A percentile compares a stretch with the other conserved stretches of the same genome.
These are phyloP conservation scores for Saposhnikovia divaricata DNA, from an alignment of 129 eudicot genomes.

Conservation along the genomic window DNA sequence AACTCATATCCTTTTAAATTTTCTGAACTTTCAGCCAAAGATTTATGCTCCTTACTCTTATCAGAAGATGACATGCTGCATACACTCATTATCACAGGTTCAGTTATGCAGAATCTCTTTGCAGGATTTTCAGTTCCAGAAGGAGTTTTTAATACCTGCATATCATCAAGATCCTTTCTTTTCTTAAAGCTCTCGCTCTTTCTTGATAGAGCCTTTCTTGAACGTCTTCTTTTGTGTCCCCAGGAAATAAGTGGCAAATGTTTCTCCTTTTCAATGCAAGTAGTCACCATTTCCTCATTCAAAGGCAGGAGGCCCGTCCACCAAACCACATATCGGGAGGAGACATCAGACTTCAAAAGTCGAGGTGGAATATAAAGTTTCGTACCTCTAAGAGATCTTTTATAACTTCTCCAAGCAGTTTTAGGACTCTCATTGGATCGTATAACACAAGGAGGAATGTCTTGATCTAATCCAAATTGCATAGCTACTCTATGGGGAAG, in stretches of 20 bases:
- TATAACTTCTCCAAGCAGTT: background rate
- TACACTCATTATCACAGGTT: background rate
- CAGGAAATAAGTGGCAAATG: background rate
- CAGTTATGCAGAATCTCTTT: background rate
- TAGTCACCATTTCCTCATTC: background rate
- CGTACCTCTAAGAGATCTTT: background rate
- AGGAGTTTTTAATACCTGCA: background rate
- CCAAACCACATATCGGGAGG: constrained; percentile 37
- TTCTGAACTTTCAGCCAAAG: background rate
- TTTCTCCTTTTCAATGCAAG: background rate
- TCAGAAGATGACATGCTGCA: background rate
- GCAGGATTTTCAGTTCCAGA: background rate
- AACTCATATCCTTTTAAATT: background rate
- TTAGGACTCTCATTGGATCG: background rate
- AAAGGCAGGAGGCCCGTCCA: constrained; percentile 24
- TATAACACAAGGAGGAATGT: background rate
- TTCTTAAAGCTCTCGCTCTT: background rate
- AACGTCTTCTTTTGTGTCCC: background rate
- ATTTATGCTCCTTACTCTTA: no score
- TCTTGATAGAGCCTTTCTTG: background rate
- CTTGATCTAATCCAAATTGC: background rate
- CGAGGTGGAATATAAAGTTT: constrained; percentile 6
- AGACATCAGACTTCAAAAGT: constrained; percentile 21
- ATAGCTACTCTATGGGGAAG: background rate
- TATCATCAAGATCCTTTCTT: background rate